Evolutionary conservation across 306 rosid species (phyloP), one percentile per base, ranked within the genome.

Genomic region (Corylus americana): DNA sequence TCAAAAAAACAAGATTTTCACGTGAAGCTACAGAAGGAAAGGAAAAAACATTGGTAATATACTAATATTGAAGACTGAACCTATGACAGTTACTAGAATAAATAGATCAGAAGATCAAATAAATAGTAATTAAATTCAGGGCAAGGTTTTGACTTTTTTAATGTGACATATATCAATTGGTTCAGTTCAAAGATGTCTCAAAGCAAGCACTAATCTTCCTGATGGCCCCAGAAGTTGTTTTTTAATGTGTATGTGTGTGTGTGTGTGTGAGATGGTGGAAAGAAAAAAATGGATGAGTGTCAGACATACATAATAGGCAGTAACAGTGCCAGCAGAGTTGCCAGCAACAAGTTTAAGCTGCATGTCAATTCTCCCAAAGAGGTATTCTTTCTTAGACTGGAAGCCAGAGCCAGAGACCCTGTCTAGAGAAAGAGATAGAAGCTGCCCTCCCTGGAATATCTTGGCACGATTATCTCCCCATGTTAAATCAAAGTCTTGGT

Each of bases 341-440:
- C 98, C 98, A 16, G 98, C 83, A 42, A 93, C 97, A 27, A 93
- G 98, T 85, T 90, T 94, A 79, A 92, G 98, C 73, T 94, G 97
- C 98, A 94, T 89, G 79, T 92, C 97, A 42, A 94, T 90, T 47
- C 97, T 86, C 1, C 96, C 97, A 73, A 90, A 94, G 0, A 89
- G 83, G 42, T 89, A 92, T 49, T 82, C 87, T 70, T 77, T 89
- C 81, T 86, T 92, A 84, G 98, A 94, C 66, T 85, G 80, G 80
- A 94, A 94, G 59, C 98, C 97, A 74, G 98, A 94, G 64, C 98
- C 98, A 64, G 98, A 94, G 27, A 82, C 80, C 71, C 57, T 85
- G 79, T 92, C 98, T 2, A 94, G 61, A 0, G 97, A 92, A 16
- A 94, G 81, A 78, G 97, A 92, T 1, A 94, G 90, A 80, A 92